These are phyloP conservation scores for Abrus pulchellus DNA, from an alignment of 306 rosid species.

Conservation along the genomic window DNA sequence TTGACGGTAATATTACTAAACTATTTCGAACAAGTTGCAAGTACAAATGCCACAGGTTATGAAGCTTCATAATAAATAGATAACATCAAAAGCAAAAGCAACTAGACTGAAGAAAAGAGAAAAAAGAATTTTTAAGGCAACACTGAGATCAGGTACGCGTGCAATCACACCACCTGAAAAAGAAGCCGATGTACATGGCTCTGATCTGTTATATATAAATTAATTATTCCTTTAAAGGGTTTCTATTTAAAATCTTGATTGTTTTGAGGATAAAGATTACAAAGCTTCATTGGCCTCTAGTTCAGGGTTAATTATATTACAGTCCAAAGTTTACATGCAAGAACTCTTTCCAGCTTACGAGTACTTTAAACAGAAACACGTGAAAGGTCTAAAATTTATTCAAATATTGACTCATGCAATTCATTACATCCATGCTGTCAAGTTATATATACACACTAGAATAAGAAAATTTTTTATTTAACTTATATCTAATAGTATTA, in stretches of 20 bases:
- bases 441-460: too few species aligned
- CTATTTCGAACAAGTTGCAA: background rate
- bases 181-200: conserved; percentile 48
- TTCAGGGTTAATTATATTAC: background rate
- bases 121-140: background rate
- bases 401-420: too few species aligned
- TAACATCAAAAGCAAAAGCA: conserved; percentile 46
- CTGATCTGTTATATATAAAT: conserved; percentile 29
- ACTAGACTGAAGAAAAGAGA: too few species aligned
- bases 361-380: too few species aligned
- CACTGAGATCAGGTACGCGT: conserved; percentile 19
- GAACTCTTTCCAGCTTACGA: too few species aligned
- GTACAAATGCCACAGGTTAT: conserved; percentile 49
- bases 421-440: too few species aligned
- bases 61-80: too few species aligned
- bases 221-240: background rate
- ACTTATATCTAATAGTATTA: too few species aligned
- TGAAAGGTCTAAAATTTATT: too few species aligned
- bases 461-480: too few species aligned
- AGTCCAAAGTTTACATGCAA: too few species aligned
- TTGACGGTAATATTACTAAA: too few species aligned
- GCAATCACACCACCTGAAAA: conserved; percentile 54
- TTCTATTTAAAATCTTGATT: conserved; percentile 40
- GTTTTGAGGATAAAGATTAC: conserved; percentile 38
- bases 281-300: background rate